Evolutionary conservation across 106 monocot genomes (phyloP).

Genomic region (Vanilla planifolia): DNA sequence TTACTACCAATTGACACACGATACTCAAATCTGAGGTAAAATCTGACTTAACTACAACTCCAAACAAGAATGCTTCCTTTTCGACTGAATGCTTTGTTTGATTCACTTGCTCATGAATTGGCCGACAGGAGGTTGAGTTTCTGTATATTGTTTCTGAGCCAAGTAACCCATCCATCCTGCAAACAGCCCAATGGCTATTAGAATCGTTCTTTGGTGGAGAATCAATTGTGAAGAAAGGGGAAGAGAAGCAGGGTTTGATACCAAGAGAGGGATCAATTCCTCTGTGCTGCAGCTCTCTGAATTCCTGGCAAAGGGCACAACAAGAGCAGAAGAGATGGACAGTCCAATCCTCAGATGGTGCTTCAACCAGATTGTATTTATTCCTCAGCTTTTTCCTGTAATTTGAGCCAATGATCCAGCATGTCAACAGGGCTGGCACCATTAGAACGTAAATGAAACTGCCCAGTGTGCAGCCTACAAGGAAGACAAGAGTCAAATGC

Average conservation of each 20-base stretch:
- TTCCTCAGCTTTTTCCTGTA: constrained; percentile 42
- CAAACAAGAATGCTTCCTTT: too few species aligned
- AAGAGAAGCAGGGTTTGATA: not conserved
- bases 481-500: not conserved
- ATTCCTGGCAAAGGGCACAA: constrained; percentile 71
- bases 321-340: constrained; percentile 50
- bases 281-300: constrained; percentile 44
- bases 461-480: constrained; percentile 32
- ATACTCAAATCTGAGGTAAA: too few species aligned
- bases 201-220: not conserved
- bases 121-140: constrained; percentile 17
- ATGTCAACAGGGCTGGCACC: constrained; percentile 29
- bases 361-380: constrained; percentile 42
- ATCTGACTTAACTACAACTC: too few species aligned
- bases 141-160: constrained; percentile 23
- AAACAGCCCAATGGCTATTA: not conserved
- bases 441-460: constrained; percentile 46
- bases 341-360: constrained; percentile 51
- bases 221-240: not conserved
- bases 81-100: too few species aligned
- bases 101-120: constrained; percentile 33
- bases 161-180: constrained; percentile 59
- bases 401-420: constrained; percentile 38
- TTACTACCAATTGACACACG: too few species aligned
- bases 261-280: constrained; percentile 64